Base-by-base conservation (phyloP, 345 rosid genomes). In the Eucalyptus albens region DNA sequence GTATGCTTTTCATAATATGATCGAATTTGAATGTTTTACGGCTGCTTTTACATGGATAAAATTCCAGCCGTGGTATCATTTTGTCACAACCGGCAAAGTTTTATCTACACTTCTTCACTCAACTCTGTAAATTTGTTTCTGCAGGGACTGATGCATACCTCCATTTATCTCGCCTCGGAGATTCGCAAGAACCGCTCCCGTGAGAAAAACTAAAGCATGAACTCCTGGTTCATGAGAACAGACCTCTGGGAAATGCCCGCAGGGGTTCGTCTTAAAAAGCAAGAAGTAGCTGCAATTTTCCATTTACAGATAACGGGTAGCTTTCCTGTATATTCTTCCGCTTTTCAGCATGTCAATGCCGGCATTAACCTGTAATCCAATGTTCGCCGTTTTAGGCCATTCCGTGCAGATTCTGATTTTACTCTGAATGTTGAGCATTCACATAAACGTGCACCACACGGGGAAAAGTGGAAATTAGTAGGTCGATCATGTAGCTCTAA, bases 131-230 rank as follows among this genome's bases (percentile, higher is more conserved):
- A 53, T 67, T 77, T 80, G 77, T 62, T 40, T 21, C 45, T 90
- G 87, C 94, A 97, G 99, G 99, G 88, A 97, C 99, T 12, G 98
- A 97, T 92, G 96, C 98, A 13, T 96, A 96, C 89, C 98, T 96
- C 55, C 98, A 96, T 88, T 87, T 96, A 92, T 94, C 93, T 50
- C 95, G 97, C 9, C 88, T 96, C 88, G 96, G 94, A 56, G 96
- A 95, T 91, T 95, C 96, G 11, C 96, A 96, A 88, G 97, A 96
- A 59, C 96, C 96, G n/a, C 92, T 97, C 55, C 95, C 99, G 5
- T 96, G 93, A 96, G 60, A 45, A 82, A 29, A 60, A 21, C 85
- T 21, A 11, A 11, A 77, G 85, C 29, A 77, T 21, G 85, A 77
- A 40, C 16, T 40, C 85, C 85, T 77, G 85, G 47, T 77, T 77